Base-by-base conservation (phyloP, 768 basidiomycete genomes). In the Exidia glandulosa region DNA sequence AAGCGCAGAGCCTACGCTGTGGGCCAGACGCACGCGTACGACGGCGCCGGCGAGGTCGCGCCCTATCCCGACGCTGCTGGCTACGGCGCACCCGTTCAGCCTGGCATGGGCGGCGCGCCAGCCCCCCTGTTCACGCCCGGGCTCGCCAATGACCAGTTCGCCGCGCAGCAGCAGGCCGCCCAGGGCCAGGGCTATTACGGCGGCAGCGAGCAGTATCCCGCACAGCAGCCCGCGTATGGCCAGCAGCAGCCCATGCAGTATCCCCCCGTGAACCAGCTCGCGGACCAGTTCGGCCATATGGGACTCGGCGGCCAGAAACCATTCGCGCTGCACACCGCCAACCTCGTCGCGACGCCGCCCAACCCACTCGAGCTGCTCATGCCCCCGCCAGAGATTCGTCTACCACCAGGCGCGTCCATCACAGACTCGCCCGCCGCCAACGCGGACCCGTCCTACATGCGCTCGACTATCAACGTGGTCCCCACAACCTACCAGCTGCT, bases 1-100 rank as follows among this genome's bases (percentile, higher is more conserved):
- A 88, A 90, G 73, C 87, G 91, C 65, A 86, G 94, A 50, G 93
- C 95, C 72, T 97, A 97, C 70, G 94, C 94, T 56, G 85, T 90
- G 3, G 94, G 90, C 12, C 94, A 96, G 73, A 92, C 92, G 1
- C 90, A 93, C 68, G 91, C 82, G 2, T 94, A 94, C 70, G 91
- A 91, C 64, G 66, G 68, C 36, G 82, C 84, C 34, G 69, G 52
- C 37, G 68, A 60, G 27, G 56, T 56, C 9, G 63, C 56, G 58
- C 61, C 57, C 27, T 58, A 45, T 34, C 52, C 74, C 12, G 70
- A 72, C 13, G 77, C 78, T 30, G 64, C 76, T 19, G 33, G 32
- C 36, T 57, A 50, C 45, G 60, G 56, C 12, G 77, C 82, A 56
- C 77, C 82, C 12, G 66, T 69, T 31, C 81, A 80, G 59, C 69